Evolutionary conservation across 2,329 filamentous ascomycete species (phyloP).

Genomic region (Westerdykella ornata): DNA sequence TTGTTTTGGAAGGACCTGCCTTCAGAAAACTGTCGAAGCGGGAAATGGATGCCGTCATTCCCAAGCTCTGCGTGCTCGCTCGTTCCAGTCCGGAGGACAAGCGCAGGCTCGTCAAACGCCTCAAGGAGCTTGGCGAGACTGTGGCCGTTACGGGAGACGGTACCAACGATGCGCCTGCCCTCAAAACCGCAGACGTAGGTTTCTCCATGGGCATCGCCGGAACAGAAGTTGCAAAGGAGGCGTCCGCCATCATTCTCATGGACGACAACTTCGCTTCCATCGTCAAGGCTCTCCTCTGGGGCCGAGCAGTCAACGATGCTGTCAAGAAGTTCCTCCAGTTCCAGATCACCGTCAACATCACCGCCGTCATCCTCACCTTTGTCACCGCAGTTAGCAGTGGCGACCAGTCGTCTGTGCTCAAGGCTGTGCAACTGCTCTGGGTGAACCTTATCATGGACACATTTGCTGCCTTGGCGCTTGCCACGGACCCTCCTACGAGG

Average conservation of each 20-base stretch:
- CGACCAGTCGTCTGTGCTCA: constrained; percentile 68
- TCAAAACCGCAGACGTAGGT: constrained; percentile 74
- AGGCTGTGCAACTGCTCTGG: constrained; percentile 87
- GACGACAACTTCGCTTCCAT: constrained; percentile 86
- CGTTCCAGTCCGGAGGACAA: constrained; percentile 66
- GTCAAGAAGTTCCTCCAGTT: constrained; percentile 47
- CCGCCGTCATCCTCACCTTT: constrained; percentile 80
- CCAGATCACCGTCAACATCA: constrained; percentile 84
- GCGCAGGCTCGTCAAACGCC: constrained; percentile 55
- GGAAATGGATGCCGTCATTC: constrained; percentile 52
- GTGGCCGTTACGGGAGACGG: constrained; percentile 79
- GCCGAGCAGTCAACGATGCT: constrained; percentile 43
- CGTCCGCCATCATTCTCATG: constrained; percentile 79
- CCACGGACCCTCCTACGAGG: constrained; percentile 81
- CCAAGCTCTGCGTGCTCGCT: constrained; percentile 60
- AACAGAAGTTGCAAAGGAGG: constrained; percentile 78
- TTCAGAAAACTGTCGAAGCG: constrained; percentile 65
- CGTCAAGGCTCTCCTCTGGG: constrained; percentile 76
- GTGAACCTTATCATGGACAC: constrained; percentile 98
- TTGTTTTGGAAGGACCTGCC: constrained; percentile 71
- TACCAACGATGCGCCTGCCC: constrained; percentile 74
- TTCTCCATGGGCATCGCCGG: constrained; percentile 83
- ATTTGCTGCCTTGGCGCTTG: constrained; percentile 79
- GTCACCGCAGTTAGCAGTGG: constrained; percentile 71
- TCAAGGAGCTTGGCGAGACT: constrained; percentile 64